Percentiles rank a stretch among this genome's conserved stretches.
These are phyloP conservation scores for Zalaria obscura DNA, from an alignment of 2,329 filamentous ascomycete species.

Conservation along the genomic window DNA sequence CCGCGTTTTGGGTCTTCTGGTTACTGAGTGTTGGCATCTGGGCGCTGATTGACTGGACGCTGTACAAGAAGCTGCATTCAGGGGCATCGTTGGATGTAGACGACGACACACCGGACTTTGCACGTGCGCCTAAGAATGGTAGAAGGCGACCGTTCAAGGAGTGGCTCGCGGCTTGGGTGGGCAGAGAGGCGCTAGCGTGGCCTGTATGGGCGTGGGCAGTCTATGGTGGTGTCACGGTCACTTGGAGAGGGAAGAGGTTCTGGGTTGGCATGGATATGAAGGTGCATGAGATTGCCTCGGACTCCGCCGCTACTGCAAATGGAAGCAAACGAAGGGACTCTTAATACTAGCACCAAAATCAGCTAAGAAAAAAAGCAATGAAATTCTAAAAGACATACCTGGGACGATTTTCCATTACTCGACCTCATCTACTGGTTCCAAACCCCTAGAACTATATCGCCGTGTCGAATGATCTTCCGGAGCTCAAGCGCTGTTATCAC, in stretches of 20 bases:
- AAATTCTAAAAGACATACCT: too few species aligned
- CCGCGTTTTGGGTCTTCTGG: constrained; percentile 52
- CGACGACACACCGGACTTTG: constrained; percentile 60
- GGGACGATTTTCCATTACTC: too few species aligned
- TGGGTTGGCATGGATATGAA: constrained; percentile 73
- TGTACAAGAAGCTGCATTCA: constrained; percentile 63
- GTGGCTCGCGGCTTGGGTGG: constrained; percentile 76
- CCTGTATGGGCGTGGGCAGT: constrained; percentile 88
- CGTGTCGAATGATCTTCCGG: too few species aligned
- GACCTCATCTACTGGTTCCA: too few species aligned
- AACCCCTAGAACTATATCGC: too few species aligned
- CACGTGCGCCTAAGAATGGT: constrained; percentile 33
- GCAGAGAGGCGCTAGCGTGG: constrained; percentile 66
- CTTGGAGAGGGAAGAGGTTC: constrained; percentile 76
- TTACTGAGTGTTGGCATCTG: constrained; percentile 49
- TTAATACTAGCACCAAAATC: too few species aligned
- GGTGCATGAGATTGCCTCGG: constrained; percentile 38
- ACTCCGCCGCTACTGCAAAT: neutral
- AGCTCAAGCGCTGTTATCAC: too few species aligned
- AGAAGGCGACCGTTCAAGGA: constrained; percentile 44
- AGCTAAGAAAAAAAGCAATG: too few species aligned
- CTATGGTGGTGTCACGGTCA: constrained; percentile 71
- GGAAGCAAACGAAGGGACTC: neutral
- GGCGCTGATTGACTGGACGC: constrained; percentile 60
- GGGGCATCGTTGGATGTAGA: constrained; percentile 57